Conservation (phyloP, 73 alveolate species). For the Stentor coeruleus region DNA sequence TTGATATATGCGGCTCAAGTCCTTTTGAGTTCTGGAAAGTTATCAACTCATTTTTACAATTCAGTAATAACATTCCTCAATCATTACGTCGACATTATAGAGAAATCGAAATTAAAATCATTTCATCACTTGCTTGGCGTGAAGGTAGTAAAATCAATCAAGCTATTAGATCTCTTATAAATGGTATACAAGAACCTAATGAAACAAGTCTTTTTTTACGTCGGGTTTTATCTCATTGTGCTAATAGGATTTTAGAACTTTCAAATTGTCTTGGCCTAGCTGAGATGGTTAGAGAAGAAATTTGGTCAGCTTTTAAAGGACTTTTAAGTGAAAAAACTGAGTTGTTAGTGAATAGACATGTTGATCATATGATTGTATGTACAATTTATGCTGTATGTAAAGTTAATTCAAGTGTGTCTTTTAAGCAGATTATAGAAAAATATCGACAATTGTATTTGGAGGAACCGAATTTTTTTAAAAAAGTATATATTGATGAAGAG, state of each 20-base stretch:
- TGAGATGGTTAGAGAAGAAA: conserved; percentile 45
- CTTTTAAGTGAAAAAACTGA: conserved; percentile 41
- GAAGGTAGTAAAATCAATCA: conserved; percentile 43
- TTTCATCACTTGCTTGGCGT: conserved; percentile 57
- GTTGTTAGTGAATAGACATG: conserved; percentile 46
- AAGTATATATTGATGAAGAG: conserved; percentile 30
- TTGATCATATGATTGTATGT: conserved; percentile 58
- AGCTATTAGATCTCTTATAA: conserved; percentile 28
- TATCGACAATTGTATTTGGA: conserved; percentile 32
- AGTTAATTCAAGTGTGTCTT: conserved; percentile 9
- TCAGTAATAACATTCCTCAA: conserved; percentile 57
- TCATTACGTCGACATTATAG: conserved; percentile 52
- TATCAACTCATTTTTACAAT: conserved; percentile 50
- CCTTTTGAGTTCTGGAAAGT: conserved; percentile 63
- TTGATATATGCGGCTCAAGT: conserved; percentile 27
- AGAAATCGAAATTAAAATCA: conserved; percentile 59
- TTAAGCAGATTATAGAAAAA: conserved; percentile 27
- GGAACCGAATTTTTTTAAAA: conserved; percentile 33
- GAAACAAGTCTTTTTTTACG: conserved; percentile 39
- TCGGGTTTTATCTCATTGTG: conserved; percentile 44
- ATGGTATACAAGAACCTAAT: not conserved
- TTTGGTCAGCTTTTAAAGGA: conserved; percentile 50
- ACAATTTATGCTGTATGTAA: conserved; percentile 61
- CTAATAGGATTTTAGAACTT: conserved; percentile 38
- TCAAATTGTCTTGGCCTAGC: conserved; percentile 28